Evolutionary conservation across 345 rosid species (phyloP).

Genomic region (Iberis pinnata): DNA sequence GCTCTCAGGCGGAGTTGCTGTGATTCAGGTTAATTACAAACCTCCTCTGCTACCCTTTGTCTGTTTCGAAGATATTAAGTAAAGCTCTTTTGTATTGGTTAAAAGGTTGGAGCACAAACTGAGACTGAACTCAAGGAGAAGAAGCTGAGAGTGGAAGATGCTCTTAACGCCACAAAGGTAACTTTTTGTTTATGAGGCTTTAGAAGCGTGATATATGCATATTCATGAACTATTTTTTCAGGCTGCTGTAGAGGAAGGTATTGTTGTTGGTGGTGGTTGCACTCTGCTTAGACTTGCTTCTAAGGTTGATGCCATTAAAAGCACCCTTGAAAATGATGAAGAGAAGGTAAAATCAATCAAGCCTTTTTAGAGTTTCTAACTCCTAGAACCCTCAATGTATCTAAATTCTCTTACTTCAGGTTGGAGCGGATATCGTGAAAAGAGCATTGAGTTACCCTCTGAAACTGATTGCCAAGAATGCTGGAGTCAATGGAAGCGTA

Average conservation of each 20-base stretch:
- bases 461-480: conserved; percentile 89
- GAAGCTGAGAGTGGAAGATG: conserved; percentile 96
- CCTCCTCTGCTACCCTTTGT: neutral
- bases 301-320: conserved; percentile 70
- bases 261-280: conserved; percentile 90
- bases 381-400: neutral
- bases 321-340: conserved; percentile 68
- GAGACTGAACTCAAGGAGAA: conserved; percentile 94
- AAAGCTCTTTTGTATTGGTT: conserved; percentile 7
- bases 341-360: conserved; percentile 53
- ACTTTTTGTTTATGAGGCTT: neutral
- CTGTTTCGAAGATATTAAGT: neutral
- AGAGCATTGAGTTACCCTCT: conserved; percentile 87
- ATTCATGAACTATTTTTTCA: conserved; percentile 24
- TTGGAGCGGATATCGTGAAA: conserved; percentile 89
- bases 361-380: neutral
- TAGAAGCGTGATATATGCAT: too few species aligned
- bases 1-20: conserved; percentile 85
- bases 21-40: conserved; percentile 48
- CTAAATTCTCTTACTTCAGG: conserved; percentile 35
- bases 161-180: conserved; percentile 96
- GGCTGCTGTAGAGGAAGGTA: conserved; percentile 91
- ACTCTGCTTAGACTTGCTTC: conserved; percentile 61
- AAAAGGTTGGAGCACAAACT: conserved; percentile 78
- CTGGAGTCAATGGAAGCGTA: conserved; percentile 92